Evolutionary conservation across 1,284 basidiomycete genomes (phyloP), one percentile per base, ranked within the genome.

Genomic region (Xerocomus amazonicus): DNA sequence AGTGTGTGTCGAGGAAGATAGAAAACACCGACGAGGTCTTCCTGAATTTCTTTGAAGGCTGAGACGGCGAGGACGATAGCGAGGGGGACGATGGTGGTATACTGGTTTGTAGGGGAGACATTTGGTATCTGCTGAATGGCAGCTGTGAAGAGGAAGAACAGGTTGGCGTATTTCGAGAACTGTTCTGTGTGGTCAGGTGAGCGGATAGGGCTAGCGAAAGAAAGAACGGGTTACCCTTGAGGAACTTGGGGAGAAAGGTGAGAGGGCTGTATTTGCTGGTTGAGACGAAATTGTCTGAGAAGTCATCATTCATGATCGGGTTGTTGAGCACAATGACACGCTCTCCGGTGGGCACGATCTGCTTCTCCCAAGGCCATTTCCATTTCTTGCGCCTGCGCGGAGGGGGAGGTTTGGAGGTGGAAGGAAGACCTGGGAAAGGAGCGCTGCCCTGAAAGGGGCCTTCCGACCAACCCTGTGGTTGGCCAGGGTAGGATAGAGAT

Each of bases 131-230:
- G 97, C 69, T 99, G 96, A 48, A 99, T 98, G 70, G 84, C 90
- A 26, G 94, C 94, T 33, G 96, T 99, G 76, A 99, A 99, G 53
- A 99, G 77, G 81, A 99, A 99, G 78, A 99, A 99, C 54, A 99
- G 55, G 69, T 99, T 99, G 60, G 97, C 97, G 66, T 97, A 98
- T 80, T 97, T 96, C 56, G 90, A 93, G 77, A 97, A 97, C 84
- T 97, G 94, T 69, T 97, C 94, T 87, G 74, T 55, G 58, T 59
- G 3, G 40, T 28, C 16, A 9, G 1, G 43, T 65, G 37, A 62
- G 57, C 2, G 17, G 17, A 43, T n/a, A 6, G 3, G 6, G 4
- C 9, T n/a, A 12, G 35, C 10, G 38, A 35, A 14, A 17, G 19
- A 26, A n/a, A 34, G 31, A 7, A 6, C 10, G 28, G n/a, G 14